Base-by-base conservation (phyloP, 495 filamentous ascomycete genomes). In the Achaetomiella virescens region DNA sequence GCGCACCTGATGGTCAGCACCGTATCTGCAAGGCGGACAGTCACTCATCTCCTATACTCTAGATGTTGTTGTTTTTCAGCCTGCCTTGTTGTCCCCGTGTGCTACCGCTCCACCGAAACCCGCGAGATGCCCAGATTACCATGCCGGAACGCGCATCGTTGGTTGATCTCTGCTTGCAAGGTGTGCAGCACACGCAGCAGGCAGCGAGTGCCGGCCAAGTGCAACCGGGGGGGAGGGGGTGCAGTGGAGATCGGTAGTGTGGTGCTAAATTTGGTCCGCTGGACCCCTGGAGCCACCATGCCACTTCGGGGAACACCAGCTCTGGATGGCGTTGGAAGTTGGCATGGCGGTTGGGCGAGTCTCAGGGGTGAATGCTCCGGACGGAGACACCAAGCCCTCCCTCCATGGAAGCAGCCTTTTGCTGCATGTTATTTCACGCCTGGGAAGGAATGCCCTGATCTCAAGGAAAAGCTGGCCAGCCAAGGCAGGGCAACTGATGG, bases 341-440 rank as follows among this genome's bases (percentile, higher is more conserved):
- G 46, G 46, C 46, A 48, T 17, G 14, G 15, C 27, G 20, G 17
- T n/a, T 18, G 17, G 22, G 29, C 9, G 27, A 3, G 20, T 20
- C 18, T 33, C 42, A 48, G 46, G 46, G 46, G 20, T 18, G 36
- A 48, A 48, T 22, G 46, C 46, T 48, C 46, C 46, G 46, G 46
- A 4, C 8, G 6, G 22, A 14, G 42, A 45, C 6, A 2, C 6
- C 40, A 9, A n/a, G 21, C 1, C 25, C 3, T 27, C 12, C 27
- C 17, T 7, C 5, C 24, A 17, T 47, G 24, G 44, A 25, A 6
- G 45, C n/a, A 18, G 29, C 15, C 17, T 21, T 33, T 8, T 20
- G n/a, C 18, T 21, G 27, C 45, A 37, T 15, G 17, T 48, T 29
- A 37, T 48, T 36, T 37, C 20, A 10, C 0, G 31, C 17, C 5